Evolutionary conservation across 129 eudicot species (phyloP).

Genomic region (Flaveria trinervia): DNA sequence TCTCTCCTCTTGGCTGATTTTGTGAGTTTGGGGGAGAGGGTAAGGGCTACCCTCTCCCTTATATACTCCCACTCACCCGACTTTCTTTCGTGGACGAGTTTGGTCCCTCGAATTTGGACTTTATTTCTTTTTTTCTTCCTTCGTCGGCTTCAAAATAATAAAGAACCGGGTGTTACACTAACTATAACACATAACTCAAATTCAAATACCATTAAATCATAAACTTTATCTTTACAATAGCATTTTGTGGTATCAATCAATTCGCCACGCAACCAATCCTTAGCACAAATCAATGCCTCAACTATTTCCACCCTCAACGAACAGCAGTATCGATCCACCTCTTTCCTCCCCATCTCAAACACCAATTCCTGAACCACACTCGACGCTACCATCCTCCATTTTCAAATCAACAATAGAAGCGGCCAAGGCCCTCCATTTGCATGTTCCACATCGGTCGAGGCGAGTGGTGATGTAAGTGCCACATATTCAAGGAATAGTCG

Average conservation of each 20-base stretch:
- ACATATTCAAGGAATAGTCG: conserved; percentile 71
- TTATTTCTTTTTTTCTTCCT: too few species aligned
- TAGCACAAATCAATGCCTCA: not conserved
- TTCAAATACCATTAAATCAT: too few species aligned
- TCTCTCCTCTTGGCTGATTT: too few species aligned
- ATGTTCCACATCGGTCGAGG: not conserved
- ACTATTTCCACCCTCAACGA: not conserved
- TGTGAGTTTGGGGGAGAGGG: too few species aligned
- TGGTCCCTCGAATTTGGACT: too few species aligned
- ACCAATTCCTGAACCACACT: not conserved
- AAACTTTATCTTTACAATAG: not conserved
- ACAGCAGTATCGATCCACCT: not conserved
- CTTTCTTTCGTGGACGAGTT: too few species aligned
- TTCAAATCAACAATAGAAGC: not conserved
- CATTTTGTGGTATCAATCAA: not conserved
- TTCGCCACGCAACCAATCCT: not conserved
- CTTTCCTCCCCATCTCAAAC: not conserved
- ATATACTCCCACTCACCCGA: too few species aligned
- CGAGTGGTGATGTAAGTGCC: conserved; percentile 28
- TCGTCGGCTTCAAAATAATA: too few species aligned
- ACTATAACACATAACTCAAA: not conserved
- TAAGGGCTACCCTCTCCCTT: too few species aligned
- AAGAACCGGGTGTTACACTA: too few species aligned
- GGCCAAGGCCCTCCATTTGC: not conserved
- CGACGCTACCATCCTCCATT: too few species aligned